These are phyloP conservation scores for Fraxinus sp. DNA, from an alignment of 305 asterid species.

Conservation along the genomic window DNA sequence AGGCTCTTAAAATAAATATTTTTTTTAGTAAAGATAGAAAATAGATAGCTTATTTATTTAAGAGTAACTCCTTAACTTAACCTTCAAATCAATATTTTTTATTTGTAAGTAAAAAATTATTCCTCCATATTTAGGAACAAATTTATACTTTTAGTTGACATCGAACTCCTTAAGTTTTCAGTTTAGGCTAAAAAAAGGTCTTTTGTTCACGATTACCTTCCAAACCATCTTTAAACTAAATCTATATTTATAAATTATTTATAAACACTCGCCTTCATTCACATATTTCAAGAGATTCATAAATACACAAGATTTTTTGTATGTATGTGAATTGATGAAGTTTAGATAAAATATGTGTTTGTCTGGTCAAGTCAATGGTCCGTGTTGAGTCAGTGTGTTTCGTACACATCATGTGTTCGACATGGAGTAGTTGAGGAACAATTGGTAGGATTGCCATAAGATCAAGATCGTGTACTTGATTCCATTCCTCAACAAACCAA, in stretches of 20 bases:
- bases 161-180: neutral
- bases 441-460: too few species aligned
- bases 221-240: neutral
- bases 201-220: neutral
- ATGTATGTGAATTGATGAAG: too few species aligned
- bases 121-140: neutral
- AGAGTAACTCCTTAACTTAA: too few species aligned
- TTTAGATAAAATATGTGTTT: too few species aligned
- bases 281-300: too few species aligned
- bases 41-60: neutral
- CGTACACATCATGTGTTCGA: neutral
- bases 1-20: neutral
- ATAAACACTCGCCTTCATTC: too few species aligned
- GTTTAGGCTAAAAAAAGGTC: neutral
- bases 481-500: too few species aligned
- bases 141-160: neutral
- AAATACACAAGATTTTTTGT: too few species aligned
- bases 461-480: too few species aligned
- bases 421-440: too few species aligned
- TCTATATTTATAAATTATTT: neutral
- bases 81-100: neutral
- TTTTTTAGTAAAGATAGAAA: neutral
- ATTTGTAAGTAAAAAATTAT: too few species aligned
- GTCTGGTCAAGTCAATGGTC: neutral
- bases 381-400: neutral